Percentiles rank a stretch among this genome's conserved stretches.
These are phyloP conservation scores for Cokeromyces recurvatus DNA, from an alignment of 371 early-diverging fungal species.

Conservation along the genomic window DNA sequence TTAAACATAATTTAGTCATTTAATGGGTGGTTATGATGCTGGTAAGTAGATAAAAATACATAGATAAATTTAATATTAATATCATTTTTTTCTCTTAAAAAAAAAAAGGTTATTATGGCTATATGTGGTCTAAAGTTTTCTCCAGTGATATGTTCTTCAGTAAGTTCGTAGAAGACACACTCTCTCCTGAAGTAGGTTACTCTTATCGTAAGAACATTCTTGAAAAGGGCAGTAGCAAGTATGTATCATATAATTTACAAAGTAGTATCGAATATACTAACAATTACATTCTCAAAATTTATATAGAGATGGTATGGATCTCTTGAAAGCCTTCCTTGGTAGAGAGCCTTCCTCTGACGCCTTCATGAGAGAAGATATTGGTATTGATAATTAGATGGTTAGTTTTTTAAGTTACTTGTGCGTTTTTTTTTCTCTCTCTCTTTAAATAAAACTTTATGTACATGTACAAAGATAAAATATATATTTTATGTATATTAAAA, in stretches of 20 bases:
- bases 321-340: slow-evolving; percentile 73
- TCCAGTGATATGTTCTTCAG: slow-evolving; percentile 83
- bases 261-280: not conserved
- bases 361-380: slow-evolving; percentile 59
- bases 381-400: slow-evolving; percentile 22
- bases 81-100: not conserved
- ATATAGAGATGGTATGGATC: slow-evolving; percentile 61
- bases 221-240: slow-evolving; percentile 66
- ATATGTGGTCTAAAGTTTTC: slow-evolving; percentile 80
- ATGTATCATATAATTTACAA: slow-evolving; percentile 3
- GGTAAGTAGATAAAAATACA: slow-evolving; percentile 20
- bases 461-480: too few relatives aligned
- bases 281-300: not conserved
- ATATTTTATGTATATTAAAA: too few relatives aligned
- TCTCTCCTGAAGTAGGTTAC: slow-evolving; percentile 48
- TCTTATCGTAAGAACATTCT: slow-evolving; percentile 66
- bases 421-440: too few relatives aligned
- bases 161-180: slow-evolving; percentile 62
- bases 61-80: not conserved
- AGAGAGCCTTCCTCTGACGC: slow-evolving; percentile 79
- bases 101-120: slow-evolving; percentile 48
- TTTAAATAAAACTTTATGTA: too few relatives aligned
- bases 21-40: slow-evolving; percentile 85
- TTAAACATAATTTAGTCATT: slow-evolving; percentile 55
- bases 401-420: too few relatives aligned